Evolutionary conservation across 805 yeast genomes (phyloP).

Genomic region (Priceomyces castillae): DNA sequence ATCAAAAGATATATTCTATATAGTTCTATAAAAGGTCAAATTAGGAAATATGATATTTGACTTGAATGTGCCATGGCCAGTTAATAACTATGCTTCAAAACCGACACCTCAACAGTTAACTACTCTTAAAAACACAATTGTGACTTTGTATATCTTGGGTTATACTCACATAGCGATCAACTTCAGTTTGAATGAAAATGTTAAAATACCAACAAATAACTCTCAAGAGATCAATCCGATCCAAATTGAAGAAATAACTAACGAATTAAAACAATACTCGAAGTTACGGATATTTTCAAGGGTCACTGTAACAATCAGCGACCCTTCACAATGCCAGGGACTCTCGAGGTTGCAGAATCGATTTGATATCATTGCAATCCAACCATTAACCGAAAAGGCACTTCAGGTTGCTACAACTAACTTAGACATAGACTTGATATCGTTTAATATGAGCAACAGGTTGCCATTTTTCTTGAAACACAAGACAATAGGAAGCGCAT

Average conservation of each 20-base stretch:
- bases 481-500: constrained; percentile 79
- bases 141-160: constrained; percentile 58
- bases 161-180: constrained; percentile 79
- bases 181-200: constrained; percentile 50
- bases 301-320: constrained; percentile 72
- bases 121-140: constrained; percentile 47
- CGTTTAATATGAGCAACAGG: constrained; percentile 63
- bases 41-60: constrained; percentile 40
- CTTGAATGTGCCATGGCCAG: constrained; percentile 75
- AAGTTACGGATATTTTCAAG: constrained; percentile 55
- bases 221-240: constrained; percentile 47
- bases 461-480: constrained; percentile 79
- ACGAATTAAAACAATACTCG: constrained; percentile 23
- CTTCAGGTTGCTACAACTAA: constrained; percentile 70
- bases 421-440: constrained; percentile 77
- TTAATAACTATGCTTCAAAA: constrained; percentile 40
- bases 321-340: constrained; percentile 71
- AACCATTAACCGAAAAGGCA: constrained; percentile 78
- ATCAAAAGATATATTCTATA: not conserved
- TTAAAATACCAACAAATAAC: constrained; percentile 49
- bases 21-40: not conserved
- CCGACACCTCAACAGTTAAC: constrained; percentile 43
- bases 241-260: constrained; percentile 29
- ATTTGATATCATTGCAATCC: constrained; percentile 80
- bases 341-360: constrained; percentile 44